Evolutionary conservation across 192 early-diverging fungal genomes (phyloP).

Genomic region (Backusella psychrophila): DNA sequence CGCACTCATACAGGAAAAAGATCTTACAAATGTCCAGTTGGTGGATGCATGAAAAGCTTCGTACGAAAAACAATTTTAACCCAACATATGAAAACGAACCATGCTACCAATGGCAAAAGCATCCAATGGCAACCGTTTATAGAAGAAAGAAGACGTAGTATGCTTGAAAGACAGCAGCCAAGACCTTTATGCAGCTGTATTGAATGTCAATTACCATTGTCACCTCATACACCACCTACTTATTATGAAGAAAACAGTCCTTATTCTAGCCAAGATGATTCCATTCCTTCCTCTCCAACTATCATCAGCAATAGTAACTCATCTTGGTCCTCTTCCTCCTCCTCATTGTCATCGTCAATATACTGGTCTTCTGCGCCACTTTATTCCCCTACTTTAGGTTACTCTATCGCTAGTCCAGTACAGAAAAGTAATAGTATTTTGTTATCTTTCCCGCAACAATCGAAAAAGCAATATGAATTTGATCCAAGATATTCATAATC

Average conservation of each 20-base stretch:
- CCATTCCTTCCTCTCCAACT: constrained; percentile 21
- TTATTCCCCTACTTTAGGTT: background rate
- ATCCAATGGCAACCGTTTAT: constrained; percentile 36
- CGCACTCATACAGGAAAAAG: constrained; percentile 71
- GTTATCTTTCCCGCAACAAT: background rate
- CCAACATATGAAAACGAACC: constrained; percentile 34
- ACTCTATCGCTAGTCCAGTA: background rate
- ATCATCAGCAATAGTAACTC: background rate
- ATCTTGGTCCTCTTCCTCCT: background rate
- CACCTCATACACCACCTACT: background rate
- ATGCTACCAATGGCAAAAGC: background rate
- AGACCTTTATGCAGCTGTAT: background rate
- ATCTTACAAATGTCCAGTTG: constrained; percentile 53
- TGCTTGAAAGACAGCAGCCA: constrained; percentile 15
- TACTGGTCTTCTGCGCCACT: background rate
- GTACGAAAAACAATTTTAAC: constrained; percentile 46
- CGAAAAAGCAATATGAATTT: background rate
- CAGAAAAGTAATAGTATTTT: background rate
- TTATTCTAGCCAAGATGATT: constrained; percentile 15
- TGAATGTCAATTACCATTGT: background rate
- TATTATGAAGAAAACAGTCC: background rate
- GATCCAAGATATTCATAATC: background rate
- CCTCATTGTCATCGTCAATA: background rate
- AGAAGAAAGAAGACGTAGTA: constrained; percentile 25
- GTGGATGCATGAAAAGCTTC: constrained; percentile 43